Evolutionary conservation across 768 basidiomycete genomes (phyloP).

Genomic region (Cyclocybe aegerita): DNA sequence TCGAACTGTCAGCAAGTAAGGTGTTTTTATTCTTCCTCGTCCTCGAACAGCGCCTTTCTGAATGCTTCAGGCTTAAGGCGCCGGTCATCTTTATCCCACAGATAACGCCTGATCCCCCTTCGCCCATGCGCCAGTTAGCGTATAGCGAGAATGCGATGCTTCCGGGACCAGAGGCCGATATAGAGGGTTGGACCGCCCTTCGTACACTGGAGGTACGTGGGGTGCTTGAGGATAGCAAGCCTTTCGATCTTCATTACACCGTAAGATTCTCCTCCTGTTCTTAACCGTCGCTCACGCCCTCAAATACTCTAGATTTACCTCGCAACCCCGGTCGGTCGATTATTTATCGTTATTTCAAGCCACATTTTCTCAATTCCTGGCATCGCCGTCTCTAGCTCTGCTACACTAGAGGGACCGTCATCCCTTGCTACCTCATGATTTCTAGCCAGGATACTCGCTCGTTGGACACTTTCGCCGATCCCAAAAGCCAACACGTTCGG

Average conservation of each 20-base stretch:
- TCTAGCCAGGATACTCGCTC: slow-evolving; percentile 5
- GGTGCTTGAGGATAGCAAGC: neutral
- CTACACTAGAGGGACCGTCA: slow-evolving; percentile 21
- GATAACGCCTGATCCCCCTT: slow-evolving; percentile 7
- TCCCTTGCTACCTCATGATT: slow-evolving; percentile 21
- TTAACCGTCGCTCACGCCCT: too few relatives aligned
- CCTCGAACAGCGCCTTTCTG: neutral
- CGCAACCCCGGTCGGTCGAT: slow-evolving; percentile 20
- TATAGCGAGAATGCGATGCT: slow-evolving; percentile 1
- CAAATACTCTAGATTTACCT: slow-evolving; percentile 27
- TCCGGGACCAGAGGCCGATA: slow-evolving; percentile 8
- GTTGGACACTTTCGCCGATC: slow-evolving; percentile 5
- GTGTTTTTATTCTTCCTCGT: neutral
- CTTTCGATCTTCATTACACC: neutral
- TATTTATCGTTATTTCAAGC: neutral
- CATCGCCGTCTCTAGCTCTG: slow-evolving; percentile 14
- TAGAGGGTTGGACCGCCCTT: slow-evolving; percentile 9
- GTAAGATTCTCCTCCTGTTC: slow-evolving; percentile 18
- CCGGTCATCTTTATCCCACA: slow-evolving; percentile 9
- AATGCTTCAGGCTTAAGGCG: slow-evolving; percentile 6
- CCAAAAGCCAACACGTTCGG: slow-evolving; percentile 7
- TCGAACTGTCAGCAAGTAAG: slow-evolving; percentile 7
- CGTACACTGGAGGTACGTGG: slow-evolving; percentile 3
- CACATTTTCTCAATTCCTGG: neutral
- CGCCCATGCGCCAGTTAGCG: slow-evolving; percentile 4